Conservation (phyloP, 2,329 filamentous ascomycete species). For the Aspergillus terreus region DNA sequence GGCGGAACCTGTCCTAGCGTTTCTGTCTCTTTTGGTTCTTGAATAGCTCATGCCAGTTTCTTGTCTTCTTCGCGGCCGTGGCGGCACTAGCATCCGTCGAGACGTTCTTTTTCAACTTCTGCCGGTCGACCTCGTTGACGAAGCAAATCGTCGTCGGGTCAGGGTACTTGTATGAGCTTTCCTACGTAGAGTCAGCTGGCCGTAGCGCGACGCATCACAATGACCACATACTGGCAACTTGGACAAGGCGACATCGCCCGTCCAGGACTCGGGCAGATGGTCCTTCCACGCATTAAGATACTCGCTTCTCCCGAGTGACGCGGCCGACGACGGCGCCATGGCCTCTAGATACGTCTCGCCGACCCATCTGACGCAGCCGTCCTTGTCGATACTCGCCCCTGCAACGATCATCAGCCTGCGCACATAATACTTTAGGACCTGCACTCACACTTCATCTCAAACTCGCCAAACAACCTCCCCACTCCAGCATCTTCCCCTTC, state of each 20-base stretch:
- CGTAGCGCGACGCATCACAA: background rate
- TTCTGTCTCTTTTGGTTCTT: constrained; percentile 31
- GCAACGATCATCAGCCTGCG: constrained; percentile 6
- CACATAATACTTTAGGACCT: background rate
- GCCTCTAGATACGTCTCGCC: constrained; percentile 40
- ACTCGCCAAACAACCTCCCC: constrained; percentile 16
- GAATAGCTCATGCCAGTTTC: constrained; percentile 45
- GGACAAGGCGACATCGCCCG: constrained; percentile 29
- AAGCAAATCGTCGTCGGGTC: constrained; percentile 37
- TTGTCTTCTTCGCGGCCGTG: constrained; percentile 30
- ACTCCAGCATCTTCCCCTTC: constrained; percentile 17
- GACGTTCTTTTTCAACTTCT: constrained; percentile 24
- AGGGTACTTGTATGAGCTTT: constrained; percentile 30
- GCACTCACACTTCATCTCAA: constrained; percentile 37
- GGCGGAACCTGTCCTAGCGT: constrained; percentile 19
- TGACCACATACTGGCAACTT: constrained; percentile 27
- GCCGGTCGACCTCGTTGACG: constrained; percentile 26
- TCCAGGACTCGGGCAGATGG: constrained; percentile 42
- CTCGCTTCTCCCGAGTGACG: constrained; percentile 29
- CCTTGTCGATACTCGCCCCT: constrained; percentile 41
- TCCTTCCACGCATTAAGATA: constrained; percentile 41
- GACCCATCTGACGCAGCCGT: constrained; percentile 32
- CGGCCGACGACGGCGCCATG: constrained; percentile 27
- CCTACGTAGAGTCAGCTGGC: constrained; percentile 15
- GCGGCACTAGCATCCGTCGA: constrained; percentile 19